phyloP scores from a whole-genome alignment of 768 basidiomycete genomes.

The Crepidotus variabilis region DNA sequence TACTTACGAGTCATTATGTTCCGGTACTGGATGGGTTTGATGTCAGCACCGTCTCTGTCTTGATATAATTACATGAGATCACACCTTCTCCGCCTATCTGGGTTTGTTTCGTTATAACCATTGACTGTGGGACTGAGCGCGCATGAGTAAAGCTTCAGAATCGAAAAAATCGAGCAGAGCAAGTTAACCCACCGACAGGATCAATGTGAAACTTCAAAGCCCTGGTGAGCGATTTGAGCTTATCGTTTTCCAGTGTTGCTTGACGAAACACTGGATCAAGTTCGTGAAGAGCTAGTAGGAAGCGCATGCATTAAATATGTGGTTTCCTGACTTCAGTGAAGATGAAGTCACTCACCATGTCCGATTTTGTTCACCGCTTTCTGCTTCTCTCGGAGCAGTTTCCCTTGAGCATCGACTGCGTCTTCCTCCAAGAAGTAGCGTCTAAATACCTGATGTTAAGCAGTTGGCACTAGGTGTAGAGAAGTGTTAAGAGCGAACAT shows the following conservation, averaged over 20 bases:
- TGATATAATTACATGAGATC: conserved; percentile 7
- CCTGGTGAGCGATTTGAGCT: conserved; percentile 62
- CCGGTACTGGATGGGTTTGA: conserved; percentile 52
- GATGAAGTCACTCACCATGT: conserved; percentile 50
- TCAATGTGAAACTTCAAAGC: conserved; percentile 83
- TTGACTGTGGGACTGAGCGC: conserved; percentile 77
- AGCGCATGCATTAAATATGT: too few relatives aligned
- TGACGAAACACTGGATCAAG: conserved; percentile 78
- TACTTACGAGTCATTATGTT: conserved; percentile 90
- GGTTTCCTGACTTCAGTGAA: background rate
- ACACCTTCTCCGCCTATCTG: conserved; percentile 89
- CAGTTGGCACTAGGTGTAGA: background rate
- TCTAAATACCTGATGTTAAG: conserved; percentile 20
- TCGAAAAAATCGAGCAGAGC: background rate
- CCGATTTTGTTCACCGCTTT: conserved; percentile 94
- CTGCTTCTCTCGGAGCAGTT: conserved; percentile 66
- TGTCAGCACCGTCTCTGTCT: background rate
- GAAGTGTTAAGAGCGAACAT: conserved; percentile 38
- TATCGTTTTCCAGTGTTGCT: conserved; percentile 78
- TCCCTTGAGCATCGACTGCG: conserved; percentile 67
- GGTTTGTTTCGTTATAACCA: conserved; percentile 95
- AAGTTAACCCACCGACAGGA: conserved; percentile 61
- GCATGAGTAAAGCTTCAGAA: background rate
- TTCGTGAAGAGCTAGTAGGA: conserved; percentile 66
- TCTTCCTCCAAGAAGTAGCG: conserved; percentile 93